Base-by-base conservation (phyloP, 2,329 filamentous ascomycete genomes). In the Ophiocordyceps sinensis region DNA sequence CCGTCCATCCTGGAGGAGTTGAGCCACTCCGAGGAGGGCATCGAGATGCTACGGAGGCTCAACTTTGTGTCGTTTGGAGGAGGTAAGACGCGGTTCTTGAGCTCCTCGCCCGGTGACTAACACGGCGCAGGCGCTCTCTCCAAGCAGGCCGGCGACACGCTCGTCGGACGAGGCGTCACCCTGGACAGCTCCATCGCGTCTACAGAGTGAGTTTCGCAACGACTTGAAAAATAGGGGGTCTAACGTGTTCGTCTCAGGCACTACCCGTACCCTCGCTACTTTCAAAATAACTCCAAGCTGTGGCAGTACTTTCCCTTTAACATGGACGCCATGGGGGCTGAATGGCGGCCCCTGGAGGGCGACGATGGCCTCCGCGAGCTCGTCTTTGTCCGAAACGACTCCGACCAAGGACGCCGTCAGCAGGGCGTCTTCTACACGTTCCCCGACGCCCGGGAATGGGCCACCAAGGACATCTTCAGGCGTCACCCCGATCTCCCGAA, bases 281-380 rank as follows among this genome's bases (percentile, higher is more conserved):
- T 52, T 17, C 61, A 65, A 30, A 23, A 43, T 0, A 48, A 64
- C 35, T 49, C 43, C 0, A 44, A 58, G 19, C 45, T 62, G 7
- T 69, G 66, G 65, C 57, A 64, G 44, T 70, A 59, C 37, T 67
- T 68, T 42, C 52, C 64, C 44, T 51, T 64, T 45, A 57, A 66
- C 46, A 57, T 58, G 0, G 59, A 68, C 1, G n/a, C 53, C 0
- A 54, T 66, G 37, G 66, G 66, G 6, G 57, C 55, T 9, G 61
- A 66, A 4, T 69, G 66, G 59, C 57, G 59, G 1, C 40, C 42
- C 2, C 36, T 47, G 3, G 37, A 45, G 14, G 23, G 28, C 7
- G 41, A 43, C 0, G 40, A 47, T 1, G 43, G 42, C 6, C 12
- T 45, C 9, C 48, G 47, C n/a, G 50, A 54, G 41, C 56, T 66